Base-by-base conservation (phyloP, 2,329 filamentous ascomycete genomes). In the Tolypocladium tropicale region DNA sequence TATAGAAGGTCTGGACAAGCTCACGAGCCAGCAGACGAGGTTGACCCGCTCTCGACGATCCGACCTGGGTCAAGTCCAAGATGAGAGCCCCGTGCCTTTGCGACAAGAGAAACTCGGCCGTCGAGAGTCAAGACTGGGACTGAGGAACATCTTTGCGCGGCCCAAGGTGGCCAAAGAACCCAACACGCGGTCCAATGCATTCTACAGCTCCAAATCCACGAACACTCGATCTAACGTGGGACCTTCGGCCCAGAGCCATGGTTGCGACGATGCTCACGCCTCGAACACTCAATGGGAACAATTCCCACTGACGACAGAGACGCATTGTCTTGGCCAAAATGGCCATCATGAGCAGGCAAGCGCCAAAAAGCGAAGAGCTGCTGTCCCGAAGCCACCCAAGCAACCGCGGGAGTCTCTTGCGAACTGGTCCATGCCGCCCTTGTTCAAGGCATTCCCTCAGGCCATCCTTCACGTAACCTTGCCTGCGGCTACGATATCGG, bases 371-470 rank as follows among this genome's bases (percentile, higher is more conserved):
- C 39, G 53, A 56, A 49, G 53, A 55, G 39, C 43, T 23, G 54
- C 52, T 23, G 53, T 59, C 43, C 56, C 60, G 18, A 61, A 61
- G 53, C 55, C 53, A 52, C 53, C 28, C 2, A 65, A 62, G 55
- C 53, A 62, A 28, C 32, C 58, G 4, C 65, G 68, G 55, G 71
- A 70, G 32, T 65, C 69, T 4, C 60, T 76, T 28, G 69, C 72
- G 4, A 70, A 72, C 14, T 89, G 85, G 85, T 80, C 82, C 56
- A 81, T 85, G 18, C 89, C 90, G 7, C 89, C 90, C 2, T 74
- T 96, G 14, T 95, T 92, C 68, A 88, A 95, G 68, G 90, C 89
- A 14, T 95, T 91, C 67, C 87, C 89, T 0, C 91, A 95, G 70
- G 84, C 90, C 3, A 80, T 90, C 61, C 91, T 88, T 65, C 83